Conservation (phyloP, 2,329 filamentous ascomycete genomes). For the Pyricularia pennisetigena region DNA sequence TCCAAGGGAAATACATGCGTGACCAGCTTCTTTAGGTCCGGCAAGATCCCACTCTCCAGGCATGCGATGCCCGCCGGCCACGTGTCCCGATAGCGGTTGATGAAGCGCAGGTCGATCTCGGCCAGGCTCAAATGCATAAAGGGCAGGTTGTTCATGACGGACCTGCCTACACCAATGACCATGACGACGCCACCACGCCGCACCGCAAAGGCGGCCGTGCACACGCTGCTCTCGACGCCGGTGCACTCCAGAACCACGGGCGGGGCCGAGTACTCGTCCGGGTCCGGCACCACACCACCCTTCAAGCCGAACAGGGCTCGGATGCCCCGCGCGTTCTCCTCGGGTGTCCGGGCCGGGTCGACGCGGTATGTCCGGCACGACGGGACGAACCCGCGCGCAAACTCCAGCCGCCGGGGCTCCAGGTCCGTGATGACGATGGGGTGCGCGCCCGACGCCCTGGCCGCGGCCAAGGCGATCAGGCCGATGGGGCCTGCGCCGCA, state of each 20-base stretch:
- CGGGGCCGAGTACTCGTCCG: constrained; percentile 45
- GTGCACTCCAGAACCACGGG: constrained; percentile 55
- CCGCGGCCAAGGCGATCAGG: constrained; percentile 45
- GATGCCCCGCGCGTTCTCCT: constrained; percentile 42
- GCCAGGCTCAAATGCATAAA: constrained; percentile 57
- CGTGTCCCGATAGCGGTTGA: constrained; percentile 60
- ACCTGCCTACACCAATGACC: constrained; percentile 53
- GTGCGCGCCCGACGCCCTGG: constrained; percentile 51
- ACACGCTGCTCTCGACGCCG: constrained; percentile 52
- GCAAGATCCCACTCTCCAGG: constrained; percentile 45
- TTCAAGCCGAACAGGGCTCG: constrained; percentile 38
- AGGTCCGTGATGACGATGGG: constrained; percentile 56
- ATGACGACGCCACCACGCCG: constrained; percentile 50
- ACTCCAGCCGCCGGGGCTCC: constrained; percentile 42
- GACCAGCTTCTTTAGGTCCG: constrained; percentile 49
- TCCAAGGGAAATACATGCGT: constrained; percentile 56
- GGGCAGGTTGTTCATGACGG: constrained; percentile 54
- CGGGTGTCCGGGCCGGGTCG: constrained; percentile 28
- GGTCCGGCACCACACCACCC: constrained; percentile 9
- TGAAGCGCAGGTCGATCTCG: constrained; percentile 61
- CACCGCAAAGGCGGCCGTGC: constrained; percentile 46
- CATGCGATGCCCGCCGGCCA: constrained; percentile 58
- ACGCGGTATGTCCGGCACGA: constrained; percentile 43
- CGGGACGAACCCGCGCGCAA: constrained; percentile 49
- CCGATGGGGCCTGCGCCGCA: constrained; percentile 58